Conservation (phyloP, 2,329 filamentous ascomycete genomes). For the Ceratocystiopsis minuta region DNA sequence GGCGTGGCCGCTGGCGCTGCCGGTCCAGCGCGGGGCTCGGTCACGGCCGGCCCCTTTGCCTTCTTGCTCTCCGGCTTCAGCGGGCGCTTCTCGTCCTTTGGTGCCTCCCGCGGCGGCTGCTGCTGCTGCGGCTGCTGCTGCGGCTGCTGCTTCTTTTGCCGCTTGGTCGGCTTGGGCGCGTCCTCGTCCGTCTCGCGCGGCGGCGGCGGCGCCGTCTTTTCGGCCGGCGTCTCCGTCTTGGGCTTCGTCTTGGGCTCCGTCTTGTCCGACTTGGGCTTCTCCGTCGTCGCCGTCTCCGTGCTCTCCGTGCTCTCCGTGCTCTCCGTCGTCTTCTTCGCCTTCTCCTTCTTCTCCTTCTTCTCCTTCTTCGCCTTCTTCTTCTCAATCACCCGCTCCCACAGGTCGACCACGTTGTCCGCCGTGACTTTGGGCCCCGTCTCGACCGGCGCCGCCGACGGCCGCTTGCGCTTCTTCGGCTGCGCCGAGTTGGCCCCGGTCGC, state of each 20-base stretch:
- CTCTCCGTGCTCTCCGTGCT: background rate
- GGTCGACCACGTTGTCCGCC: slow-evolving; percentile 50
- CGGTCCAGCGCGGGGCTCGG: background rate
- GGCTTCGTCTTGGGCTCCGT: too few relatives aligned
- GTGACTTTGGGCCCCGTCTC: slow-evolving; percentile 18
- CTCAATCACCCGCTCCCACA: slow-evolving; percentile 69
- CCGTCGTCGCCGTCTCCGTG: background rate
- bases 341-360: slow-evolving; percentile 1
- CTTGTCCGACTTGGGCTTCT: slow-evolving; percentile 1
- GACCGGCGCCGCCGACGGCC: slow-evolving; percentile 10
- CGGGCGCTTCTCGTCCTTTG: slow-evolving; percentile 3
- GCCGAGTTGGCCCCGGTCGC: slow-evolving; percentile 5
- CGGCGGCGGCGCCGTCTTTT: too few relatives aligned
- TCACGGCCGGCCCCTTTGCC: too few relatives aligned
- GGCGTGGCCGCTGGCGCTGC: slow-evolving; percentile 3
- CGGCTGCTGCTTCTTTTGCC: slow-evolving; percentile 14
- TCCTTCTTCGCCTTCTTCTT: slow-evolving; percentile 27
- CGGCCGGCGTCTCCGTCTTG: too few relatives aligned
- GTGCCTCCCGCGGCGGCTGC: too few relatives aligned
- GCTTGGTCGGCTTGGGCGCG: slow-evolving; percentile 10
- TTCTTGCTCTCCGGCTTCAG: slow-evolving; percentile 6
- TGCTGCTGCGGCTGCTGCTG: slow-evolving; percentile 9
- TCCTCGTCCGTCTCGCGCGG: slow-evolving; percentile 5
- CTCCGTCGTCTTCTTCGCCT: background rate
- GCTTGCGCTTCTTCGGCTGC: slow-evolving; percentile 38